Percentiles rank a stretch among this genome's conserved stretches.
Conservation (phyloP, 2,329 filamentous ascomycete genomes). For the Aureobasidium sp. region DNA sequence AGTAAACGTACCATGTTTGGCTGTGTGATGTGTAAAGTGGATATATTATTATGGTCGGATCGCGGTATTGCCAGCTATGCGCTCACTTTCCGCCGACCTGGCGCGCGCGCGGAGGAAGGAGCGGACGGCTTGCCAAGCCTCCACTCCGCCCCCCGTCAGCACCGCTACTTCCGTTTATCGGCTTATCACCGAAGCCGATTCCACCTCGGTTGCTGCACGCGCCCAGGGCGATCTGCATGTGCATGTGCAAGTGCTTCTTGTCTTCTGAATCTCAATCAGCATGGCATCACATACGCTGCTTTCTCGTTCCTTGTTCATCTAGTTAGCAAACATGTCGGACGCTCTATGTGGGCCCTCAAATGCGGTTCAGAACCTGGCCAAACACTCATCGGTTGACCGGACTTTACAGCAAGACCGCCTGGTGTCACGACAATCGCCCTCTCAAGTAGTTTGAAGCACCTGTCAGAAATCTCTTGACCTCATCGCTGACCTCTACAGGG, state of each 20-base stretch:
- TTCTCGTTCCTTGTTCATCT: background rate
- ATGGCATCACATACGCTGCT: background rate
- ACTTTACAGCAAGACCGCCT: constrained; percentile 68
- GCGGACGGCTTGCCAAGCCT: background rate
- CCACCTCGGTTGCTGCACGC: constrained; percentile 2
- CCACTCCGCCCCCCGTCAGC: background rate
- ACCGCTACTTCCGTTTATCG: background rate
- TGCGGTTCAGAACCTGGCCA: constrained; percentile 64
- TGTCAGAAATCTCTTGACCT: background rate
- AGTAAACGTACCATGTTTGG: constrained; percentile 14
- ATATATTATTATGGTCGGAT: constrained; percentile 9
- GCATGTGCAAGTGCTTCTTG: background rate
- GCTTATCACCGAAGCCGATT: constrained; percentile 10
- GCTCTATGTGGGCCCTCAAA: constrained; percentile 69
- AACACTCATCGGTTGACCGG: constrained; percentile 61
- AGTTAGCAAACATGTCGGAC: constrained; percentile 51
- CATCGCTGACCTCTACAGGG: constrained; percentile 37
- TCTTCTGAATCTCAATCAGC: background rate
- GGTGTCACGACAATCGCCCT: constrained; percentile 45
- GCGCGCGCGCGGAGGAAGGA: background rate
- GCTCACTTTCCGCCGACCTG: background rate
- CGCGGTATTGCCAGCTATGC: constrained; percentile 11
- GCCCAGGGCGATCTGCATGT: constrained; percentile 5
- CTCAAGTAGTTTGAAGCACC: constrained; percentile 40
- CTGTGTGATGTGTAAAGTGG: constrained; percentile 13